Base-by-base conservation (phyloP, 169 alveolate species). In the Cryptosporidium sp. region DNA sequence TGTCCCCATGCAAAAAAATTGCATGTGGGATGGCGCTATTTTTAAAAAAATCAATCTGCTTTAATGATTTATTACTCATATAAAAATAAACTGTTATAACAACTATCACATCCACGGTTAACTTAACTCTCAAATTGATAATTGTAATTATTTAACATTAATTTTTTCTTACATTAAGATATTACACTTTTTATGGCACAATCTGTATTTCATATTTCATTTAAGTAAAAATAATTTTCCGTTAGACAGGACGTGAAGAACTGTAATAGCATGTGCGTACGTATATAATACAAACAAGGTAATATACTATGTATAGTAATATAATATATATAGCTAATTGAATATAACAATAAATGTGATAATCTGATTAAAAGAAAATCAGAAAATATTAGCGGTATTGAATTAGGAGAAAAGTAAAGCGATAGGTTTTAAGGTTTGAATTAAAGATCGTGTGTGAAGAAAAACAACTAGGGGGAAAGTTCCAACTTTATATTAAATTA, bases 191-290 rank as follows among this genome's bases (percentile, higher is more conserved):
- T 21, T 2, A 8, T 23, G 21, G 1, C 3, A 41, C 48, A 8
- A 41, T 41, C 48, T 23, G 6, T 52, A 18, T 52, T 55, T 26
- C 18, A 23, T 12, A 7, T 21, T 21, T 55, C 0, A 55, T n/a
- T 9, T 7, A 23, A 26, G n/a, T n/a, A 48, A 55, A 55, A 9
- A 55, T 26, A 55, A 41, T 8, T 23, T 37, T 4, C 10, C 14
- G 14, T 26, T 14, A 73, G 86, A 73, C 86, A 37, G 0, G 86
- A 59, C 86, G 70, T 31, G 26, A 31, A 55, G 86, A 73, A 73
- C 86, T 73, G 43, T 33, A 55, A 51, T 51, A 73, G 71, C 86
- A 73, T 73, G 86, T 73, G 86, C 35, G 86, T 73, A 73, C 86
- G 86, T 59, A 73, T 73, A 52, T 52, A 55, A 7, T 55, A 33